Evolutionary conservation across 163 green algal genomes (phyloP).

Genomic region (Coccomyxa subellipsoidea): DNA sequence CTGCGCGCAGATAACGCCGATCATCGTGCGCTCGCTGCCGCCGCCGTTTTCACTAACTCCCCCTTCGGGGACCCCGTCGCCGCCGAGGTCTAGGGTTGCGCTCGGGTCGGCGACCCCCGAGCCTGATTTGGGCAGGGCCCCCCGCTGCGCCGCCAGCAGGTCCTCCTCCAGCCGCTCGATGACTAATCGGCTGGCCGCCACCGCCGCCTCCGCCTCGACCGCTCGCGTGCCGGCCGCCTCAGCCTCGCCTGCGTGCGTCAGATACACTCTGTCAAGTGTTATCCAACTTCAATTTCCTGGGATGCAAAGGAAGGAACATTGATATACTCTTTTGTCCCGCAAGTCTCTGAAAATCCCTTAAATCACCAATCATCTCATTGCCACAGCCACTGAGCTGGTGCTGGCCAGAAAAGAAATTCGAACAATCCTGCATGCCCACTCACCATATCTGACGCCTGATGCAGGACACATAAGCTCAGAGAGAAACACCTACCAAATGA

Average conservation of each 20-base stretch:
- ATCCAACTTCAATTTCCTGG: too few species aligned
- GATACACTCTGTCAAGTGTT: too few species aligned
- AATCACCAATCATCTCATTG: too few species aligned
- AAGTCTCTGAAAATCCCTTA: too few species aligned
- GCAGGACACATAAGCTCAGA: too few species aligned
- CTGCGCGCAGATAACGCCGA: conserved; percentile 73
- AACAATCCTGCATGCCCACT: too few species aligned
- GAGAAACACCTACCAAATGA: too few species aligned
- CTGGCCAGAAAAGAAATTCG: too few species aligned
- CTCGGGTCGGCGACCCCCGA: background rate
- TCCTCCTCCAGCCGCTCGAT: conserved; percentile 75
- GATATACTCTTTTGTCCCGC: too few species aligned
- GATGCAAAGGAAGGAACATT: too few species aligned
- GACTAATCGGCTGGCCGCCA: conserved; percentile 43
- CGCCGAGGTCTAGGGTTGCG: background rate
- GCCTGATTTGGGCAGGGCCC: background rate
- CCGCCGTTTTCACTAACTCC: background rate
- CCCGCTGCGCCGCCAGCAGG: conserved; percentile 50
- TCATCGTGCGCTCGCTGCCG: conserved; percentile 55
- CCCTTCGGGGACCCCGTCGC: background rate
- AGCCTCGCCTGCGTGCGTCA: conserved; percentile 12
- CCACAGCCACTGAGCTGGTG: too few species aligned
- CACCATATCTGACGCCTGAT: too few species aligned
- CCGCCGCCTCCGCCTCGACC: conserved; percentile 31
- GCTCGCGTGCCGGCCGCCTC: conserved; percentile 12